Evolutionary conservation across 257 asterid species (phyloP), one percentile per base, ranked within the genome.

Genomic region (Cynanchum wilfordii): DNA sequence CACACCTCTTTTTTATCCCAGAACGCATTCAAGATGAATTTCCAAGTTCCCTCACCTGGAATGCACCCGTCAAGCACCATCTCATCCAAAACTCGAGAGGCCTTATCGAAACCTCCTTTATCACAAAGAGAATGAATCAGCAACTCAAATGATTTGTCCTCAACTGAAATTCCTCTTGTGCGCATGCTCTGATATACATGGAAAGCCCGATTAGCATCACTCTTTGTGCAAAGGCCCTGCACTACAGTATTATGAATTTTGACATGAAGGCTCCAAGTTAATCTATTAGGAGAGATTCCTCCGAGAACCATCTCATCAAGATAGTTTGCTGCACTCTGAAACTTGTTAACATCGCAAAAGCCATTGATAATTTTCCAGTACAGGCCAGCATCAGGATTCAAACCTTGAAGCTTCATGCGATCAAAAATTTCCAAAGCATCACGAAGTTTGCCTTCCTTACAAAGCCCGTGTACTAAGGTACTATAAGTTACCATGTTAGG

Each of bases 351-450:
- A 60, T 85, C 96, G 77, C 96, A 90, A 76, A 85, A 87, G 44
- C 86, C 88, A 70, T 79, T 80, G 36, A 90, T 83, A 36, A 95
- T 71, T 79, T 92, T 92, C 25, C 88, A 85, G 78, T 90, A 95
- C 79, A 92, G 73, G 51, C 97, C 97, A 0, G 91, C 98, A 79
- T 92, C 99, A 22, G 97, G 97, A 84, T 89, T 89, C 87, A 89
- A 78, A 76, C 90, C 97, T 83, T 90, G 97, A 62, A 95, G 92
- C 90, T 92, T 90, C 92, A 95, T 86, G 69, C 94, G 79, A 72
- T 92, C 97, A 69, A 95, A 87, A 81, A 95, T 76, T 87, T 87
- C 92, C 64, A 95, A 84, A 1, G 92, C 95, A 66, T 90, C 96
- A 50, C 51, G 56, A 66, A 86, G 66, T 60, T 80, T 86, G 33